Conservation (phyloP, 306 rosid species). For the Albizia julibrissin region DNA sequence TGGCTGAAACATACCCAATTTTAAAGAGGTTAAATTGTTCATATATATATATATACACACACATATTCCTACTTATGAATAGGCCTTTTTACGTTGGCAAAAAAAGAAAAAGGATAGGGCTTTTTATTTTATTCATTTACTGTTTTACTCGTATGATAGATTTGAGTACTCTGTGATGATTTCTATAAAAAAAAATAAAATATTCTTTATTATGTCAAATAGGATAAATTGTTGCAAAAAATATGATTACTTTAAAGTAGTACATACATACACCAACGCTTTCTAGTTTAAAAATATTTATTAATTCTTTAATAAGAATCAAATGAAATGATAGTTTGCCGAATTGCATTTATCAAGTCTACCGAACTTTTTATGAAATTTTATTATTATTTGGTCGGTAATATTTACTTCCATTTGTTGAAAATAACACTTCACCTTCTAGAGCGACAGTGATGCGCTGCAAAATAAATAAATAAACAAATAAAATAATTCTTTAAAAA, state of each 20-base stretch:
- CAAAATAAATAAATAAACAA: neutral
- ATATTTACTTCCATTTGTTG: neutral
- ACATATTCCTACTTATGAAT: neutral
- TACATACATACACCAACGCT: too few relatives aligned
- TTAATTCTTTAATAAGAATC: too few relatives aligned
- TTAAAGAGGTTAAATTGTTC: neutral
- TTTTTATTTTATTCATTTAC: neutral
- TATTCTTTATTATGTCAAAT: neutral
- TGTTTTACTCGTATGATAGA: too few relatives aligned
- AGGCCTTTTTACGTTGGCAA: too few relatives aligned
- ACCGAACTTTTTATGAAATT: neutral
- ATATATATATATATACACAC: too few relatives aligned
- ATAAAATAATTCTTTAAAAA: neutral
- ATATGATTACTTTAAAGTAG: neutral
- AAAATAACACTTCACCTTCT: too few relatives aligned
- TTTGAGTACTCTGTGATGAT: neutral
- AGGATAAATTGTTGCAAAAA: neutral
- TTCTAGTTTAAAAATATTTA: too few relatives aligned
- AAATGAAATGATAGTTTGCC: neutral
- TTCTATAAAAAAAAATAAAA: too few relatives aligned
- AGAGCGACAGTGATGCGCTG: neutral
- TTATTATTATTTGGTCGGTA: too few relatives aligned
- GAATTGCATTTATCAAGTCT: neutral
- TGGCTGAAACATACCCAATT: too few relatives aligned
- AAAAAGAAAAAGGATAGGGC: too few relatives aligned